Conservation (phyloP, 306 rosid species). For the Quillaja saponaria region DNA sequence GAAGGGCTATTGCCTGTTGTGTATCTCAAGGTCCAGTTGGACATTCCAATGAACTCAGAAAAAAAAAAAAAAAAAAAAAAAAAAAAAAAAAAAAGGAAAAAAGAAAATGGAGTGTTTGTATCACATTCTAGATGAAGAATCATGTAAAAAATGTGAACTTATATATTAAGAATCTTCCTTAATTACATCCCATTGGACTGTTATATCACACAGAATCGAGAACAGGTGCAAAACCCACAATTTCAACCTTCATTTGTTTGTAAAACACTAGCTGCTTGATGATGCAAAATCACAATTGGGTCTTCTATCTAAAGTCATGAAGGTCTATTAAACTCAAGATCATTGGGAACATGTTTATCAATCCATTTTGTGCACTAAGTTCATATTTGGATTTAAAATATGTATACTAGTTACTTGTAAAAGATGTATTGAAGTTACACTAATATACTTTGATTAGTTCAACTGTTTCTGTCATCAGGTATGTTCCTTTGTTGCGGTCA, state of each 20-base stretch:
- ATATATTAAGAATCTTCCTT: no score
- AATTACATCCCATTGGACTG: slow-evolving; percentile 5
- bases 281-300: slow-evolving; percentile 1
- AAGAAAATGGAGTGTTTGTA: no score
- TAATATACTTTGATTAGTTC: slow-evolving; percentile 17
- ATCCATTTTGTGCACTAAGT: slow-evolving; percentile 9
- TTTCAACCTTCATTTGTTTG: neutral
- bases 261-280: slow-evolving; percentile 2
- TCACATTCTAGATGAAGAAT: no score
- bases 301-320: slow-evolving; percentile 11
- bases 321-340: no score
- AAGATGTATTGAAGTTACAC: neutral
- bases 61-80: no score
- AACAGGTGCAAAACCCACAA: neutral
- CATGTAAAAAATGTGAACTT: no score
- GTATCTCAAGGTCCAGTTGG: no score
- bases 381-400: slow-evolving; percentile 22
- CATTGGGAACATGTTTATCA: slow-evolving; percentile 12
- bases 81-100: no score
- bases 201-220: slow-evolving; percentile 2
- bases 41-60: no score
- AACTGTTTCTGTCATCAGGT: slow-evolving; percentile 51
- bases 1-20: no score
- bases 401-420: no score
- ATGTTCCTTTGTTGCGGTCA: slow-evolving; percentile 75